phyloP scores from a whole-genome alignment of 495 filamentous ascomycete species.

The Tuber calosporum region DNA sequence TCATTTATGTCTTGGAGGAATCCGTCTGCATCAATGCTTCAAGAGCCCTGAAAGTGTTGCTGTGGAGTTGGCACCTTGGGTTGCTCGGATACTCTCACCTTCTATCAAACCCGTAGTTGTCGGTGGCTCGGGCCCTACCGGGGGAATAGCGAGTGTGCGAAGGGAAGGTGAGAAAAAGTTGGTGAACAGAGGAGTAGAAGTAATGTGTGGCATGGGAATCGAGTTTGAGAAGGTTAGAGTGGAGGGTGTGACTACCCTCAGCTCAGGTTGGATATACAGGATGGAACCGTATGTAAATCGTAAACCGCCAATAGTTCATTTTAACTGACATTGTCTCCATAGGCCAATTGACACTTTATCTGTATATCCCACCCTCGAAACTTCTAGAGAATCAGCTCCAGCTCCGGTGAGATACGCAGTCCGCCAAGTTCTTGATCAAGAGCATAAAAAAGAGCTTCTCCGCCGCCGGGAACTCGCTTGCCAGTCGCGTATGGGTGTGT shows the following conservation, averaged over 20 bases:
- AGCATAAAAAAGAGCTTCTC: constrained; percentile 63
- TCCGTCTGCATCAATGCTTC: constrained; percentile 64
- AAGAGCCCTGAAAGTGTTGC: constrained; percentile 65
- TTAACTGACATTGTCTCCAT: constrained; percentile 36
- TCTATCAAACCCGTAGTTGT: constrained; percentile 89
- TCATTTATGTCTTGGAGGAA: constrained; percentile 46
- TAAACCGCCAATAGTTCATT: background rate
- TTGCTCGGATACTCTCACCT: constrained; percentile 74
- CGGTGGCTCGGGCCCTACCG: constrained; percentile 58
- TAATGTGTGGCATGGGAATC: constrained; percentile 71
- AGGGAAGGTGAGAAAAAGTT: constrained; percentile 74
- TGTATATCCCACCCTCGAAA: constrained; percentile 51
- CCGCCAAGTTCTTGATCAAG: constrained; percentile 83
- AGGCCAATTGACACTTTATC: constrained; percentile 65
- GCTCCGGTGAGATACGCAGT: constrained; percentile 79
- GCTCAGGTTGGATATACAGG: constrained; percentile 70
- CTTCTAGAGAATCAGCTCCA: constrained; percentile 44
- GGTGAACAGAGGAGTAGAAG: constrained; percentile 67
- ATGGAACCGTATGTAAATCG: constrained; percentile 79
- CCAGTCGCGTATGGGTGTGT: constrained; percentile 50
- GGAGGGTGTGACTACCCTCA: constrained; percentile 53
- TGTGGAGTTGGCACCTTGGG: constrained; percentile 74
- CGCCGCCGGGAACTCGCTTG: constrained; percentile 54
- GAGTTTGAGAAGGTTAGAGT: constrained; percentile 74
- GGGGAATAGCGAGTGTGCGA: constrained; percentile 72